Conservation (phyloP, 2,329 filamentous ascomycete genomes). For the Pseudogymnoascus sp. region DNA sequence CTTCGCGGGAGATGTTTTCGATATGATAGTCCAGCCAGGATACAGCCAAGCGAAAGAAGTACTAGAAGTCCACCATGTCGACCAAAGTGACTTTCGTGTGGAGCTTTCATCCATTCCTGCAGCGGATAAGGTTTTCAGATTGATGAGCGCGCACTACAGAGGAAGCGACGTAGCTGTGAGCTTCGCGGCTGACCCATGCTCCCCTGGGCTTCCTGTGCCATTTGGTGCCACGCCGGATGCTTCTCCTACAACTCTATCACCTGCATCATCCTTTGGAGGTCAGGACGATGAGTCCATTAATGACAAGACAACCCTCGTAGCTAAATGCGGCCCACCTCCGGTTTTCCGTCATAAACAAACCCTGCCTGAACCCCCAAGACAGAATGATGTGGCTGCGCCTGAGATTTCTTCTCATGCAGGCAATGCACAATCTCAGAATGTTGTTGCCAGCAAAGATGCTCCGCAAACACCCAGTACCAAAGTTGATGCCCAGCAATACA, state of each 20-base stretch:
- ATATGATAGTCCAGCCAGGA: neutral
- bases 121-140: neutral
- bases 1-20: neutral
- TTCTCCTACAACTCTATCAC: neutral
- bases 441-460: neutral
- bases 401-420: neutral
- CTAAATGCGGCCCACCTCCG: neutral
- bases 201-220: neutral
- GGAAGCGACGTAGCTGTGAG: neutral
- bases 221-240: neutral
- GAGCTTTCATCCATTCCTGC: neutral
- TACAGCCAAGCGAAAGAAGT: neutral
- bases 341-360: neutral
- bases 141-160: neutral
- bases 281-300: neutral
- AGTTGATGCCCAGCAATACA: neutral
- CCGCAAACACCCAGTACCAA: neutral
- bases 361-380: neutral
- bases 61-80: neutral
- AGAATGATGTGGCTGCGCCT: neutral
- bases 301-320: neutral
- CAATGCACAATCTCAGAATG: neutral
- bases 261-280: neutral
- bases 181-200: neutral
- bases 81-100: neutral